These are phyloP conservation scores for Pueraria montana DNA, from an alignment of 306 rosid species.

Conservation along the genomic window DNA sequence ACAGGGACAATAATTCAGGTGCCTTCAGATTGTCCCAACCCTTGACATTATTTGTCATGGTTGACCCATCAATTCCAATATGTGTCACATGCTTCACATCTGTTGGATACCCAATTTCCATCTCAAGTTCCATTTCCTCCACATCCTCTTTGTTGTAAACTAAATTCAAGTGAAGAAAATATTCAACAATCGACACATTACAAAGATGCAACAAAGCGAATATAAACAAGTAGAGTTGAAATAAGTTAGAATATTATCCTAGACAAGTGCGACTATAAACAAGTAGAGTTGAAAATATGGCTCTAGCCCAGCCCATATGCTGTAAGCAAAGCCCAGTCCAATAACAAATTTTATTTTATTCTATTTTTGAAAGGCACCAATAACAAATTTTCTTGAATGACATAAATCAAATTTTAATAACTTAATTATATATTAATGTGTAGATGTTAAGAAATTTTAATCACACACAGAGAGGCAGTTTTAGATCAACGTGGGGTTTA, in stretches of 20 bases:
- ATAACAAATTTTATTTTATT: too few species aligned
- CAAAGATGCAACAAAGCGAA: not conserved
- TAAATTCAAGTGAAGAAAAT: slow-evolving; percentile 36
- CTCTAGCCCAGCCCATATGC: not conserved
- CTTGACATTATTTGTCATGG: slow-evolving; percentile 63
- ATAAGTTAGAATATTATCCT: not conserved
- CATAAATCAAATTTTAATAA: not conserved
- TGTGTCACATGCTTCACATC: slow-evolving; percentile 97
- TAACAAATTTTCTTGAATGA: not conserved
- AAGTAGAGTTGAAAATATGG: not conserved
- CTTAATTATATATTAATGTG: not conserved
- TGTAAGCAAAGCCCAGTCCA: too few species aligned
- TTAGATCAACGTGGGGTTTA: not conserved
- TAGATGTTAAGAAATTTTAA: too few species aligned
- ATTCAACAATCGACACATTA: not conserved
- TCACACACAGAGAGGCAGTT: not conserved
- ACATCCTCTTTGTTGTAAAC: slow-evolving; percentile 67
- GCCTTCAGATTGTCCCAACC: slow-evolving; percentile 69
- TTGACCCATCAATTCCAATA: slow-evolving; percentile 92
- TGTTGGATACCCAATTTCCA: slow-evolving; percentile 92
- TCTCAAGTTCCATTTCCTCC: slow-evolving; percentile 65
- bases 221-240: not conserved
- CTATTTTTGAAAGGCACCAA: not conserved
- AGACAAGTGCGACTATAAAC: not conserved
- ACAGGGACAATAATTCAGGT: slow-evolving; percentile 69